A percentile compares a stretch with the other conserved stretches of the same genome.
phyloP scores from a whole-genome alignment of 1,139 yeast species.

The Nakaseomyces uthaithaninus region DNA sequence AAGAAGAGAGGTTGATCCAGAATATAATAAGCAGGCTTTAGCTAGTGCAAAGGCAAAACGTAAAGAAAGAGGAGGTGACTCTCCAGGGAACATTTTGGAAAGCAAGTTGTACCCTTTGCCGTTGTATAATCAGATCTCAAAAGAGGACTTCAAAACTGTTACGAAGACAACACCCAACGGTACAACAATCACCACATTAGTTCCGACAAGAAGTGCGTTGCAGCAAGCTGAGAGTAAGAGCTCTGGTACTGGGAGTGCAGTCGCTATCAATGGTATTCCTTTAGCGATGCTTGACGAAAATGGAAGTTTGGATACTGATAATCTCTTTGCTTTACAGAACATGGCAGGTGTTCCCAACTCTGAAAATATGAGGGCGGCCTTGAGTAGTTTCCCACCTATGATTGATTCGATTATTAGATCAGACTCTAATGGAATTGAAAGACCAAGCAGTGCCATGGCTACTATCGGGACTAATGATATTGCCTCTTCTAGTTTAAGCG shows the following conservation, averaged over 20 bases:
- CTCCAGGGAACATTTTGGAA: slow-evolving; percentile 12
- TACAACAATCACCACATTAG: slow-evolving; percentile 79
- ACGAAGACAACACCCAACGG: slow-evolving; percentile 89
- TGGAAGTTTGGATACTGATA: slow-evolving; percentile 44
- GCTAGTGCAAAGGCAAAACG: slow-evolving; percentile 25
- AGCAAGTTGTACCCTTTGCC: slow-evolving; percentile 62
- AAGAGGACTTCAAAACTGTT: slow-evolving; percentile 78
- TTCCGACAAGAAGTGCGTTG: slow-evolving; percentile 76
- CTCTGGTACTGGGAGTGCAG: slow-evolving; percentile 20
- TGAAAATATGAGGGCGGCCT: not conserved
- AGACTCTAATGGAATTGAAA: slow-evolving; percentile 11
- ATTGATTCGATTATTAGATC: slow-evolving; percentile 5
- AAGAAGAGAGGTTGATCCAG: slow-evolving; percentile 49
- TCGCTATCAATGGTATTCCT: slow-evolving; percentile 66
- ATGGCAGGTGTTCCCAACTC: slow-evolving; percentile 11
- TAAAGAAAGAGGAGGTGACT: slow-evolving; percentile 19
- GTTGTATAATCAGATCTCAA: slow-evolving; percentile 87
- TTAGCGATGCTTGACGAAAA: slow-evolving; percentile 73
- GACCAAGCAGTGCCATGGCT: slow-evolving; percentile 13
- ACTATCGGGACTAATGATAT: slow-evolving; percentile 1
- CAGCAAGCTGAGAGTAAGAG: slow-evolving; percentile 27
- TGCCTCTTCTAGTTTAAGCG: not conserved
- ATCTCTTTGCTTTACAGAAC: slow-evolving; percentile 7
- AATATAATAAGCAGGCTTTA: slow-evolving; percentile 37
- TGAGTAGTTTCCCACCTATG: slow-evolving; percentile 1